Conservation (phyloP, 1,284 basidiomycete genomes). For the Anthracocystis panici-leucophaei region DNA sequence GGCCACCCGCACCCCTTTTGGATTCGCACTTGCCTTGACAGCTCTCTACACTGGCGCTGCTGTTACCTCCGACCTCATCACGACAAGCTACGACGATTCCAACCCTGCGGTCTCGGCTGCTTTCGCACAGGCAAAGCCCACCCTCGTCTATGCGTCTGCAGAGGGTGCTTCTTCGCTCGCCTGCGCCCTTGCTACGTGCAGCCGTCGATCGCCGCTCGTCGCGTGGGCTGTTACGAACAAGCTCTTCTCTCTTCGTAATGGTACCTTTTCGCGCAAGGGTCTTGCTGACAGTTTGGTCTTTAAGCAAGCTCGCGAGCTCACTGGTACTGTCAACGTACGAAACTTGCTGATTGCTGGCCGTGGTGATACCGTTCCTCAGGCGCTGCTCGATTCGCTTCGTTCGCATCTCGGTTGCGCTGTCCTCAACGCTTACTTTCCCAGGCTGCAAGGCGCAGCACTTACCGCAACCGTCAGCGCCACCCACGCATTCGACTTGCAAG, state of each 20-base stretch:
- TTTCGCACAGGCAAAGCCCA: slow-evolving; percentile 34
- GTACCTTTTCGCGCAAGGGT: slow-evolving; percentile 34
- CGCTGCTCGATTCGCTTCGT: slow-evolving; percentile 62
- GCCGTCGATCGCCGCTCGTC: slow-evolving; percentile 34
- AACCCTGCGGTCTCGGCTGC: slow-evolving; percentile 27
- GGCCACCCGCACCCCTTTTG: slow-evolving; percentile 45
- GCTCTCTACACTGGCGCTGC: slow-evolving; percentile 64
- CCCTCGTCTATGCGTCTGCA: slow-evolving; percentile 58
- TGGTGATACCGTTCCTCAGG: slow-evolving; percentile 52
- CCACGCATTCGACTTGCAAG: slow-evolving; percentile 65
- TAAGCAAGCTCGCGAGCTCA: slow-evolving; percentile 23
- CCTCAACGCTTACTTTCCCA: slow-evolving; percentile 60
- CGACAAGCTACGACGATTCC: slow-evolving; percentile 46
- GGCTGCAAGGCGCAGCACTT: slow-evolving; percentile 11
- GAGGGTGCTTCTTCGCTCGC: slow-evolving; percentile 51
- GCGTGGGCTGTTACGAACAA: slow-evolving; percentile 41
- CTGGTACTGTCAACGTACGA: slow-evolving; percentile 40
- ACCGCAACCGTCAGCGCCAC: slow-evolving; percentile 58
- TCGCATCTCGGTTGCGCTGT: slow-evolving; percentile 62
- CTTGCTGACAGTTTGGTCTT: slow-evolving; percentile 54
- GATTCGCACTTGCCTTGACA: slow-evolving; percentile 55
- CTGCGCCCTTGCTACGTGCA: slow-evolving; percentile 36
- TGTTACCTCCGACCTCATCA: slow-evolving; percentile 46
- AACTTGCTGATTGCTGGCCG: slow-evolving; percentile 35
- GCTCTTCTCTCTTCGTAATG: slow-evolving; percentile 59